These are phyloP conservation scores for Cymbopogon citratus DNA, from an alignment of 176 grass and related monocot species.

Conservation along the genomic window DNA sequence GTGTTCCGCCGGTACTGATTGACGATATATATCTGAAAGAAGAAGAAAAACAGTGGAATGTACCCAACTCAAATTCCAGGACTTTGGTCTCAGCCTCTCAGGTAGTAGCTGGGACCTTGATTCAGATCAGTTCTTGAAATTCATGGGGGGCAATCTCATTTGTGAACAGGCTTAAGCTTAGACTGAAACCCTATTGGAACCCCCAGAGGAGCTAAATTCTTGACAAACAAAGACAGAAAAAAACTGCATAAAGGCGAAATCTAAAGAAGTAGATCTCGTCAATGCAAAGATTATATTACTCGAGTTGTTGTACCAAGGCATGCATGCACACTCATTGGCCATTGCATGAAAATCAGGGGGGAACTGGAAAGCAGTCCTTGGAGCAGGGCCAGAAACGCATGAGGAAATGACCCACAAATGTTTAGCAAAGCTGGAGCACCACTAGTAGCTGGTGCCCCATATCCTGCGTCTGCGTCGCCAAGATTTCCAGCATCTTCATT, in stretches of 20 bases:
- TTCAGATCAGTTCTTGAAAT: not conserved
- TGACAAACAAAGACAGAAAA: not conserved
- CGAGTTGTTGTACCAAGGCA: not conserved
- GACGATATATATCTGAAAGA: not conserved
- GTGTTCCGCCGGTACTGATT: not conserved
- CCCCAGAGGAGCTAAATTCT: not conserved
- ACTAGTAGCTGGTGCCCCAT: not conserved
- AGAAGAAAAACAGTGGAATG: not conserved
- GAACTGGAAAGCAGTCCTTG: conserved; percentile 18
- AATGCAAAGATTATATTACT: conserved; percentile 14
- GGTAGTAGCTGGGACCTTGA: not conserved
- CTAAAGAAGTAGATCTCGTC: not conserved
- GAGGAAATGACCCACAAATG: conserved; percentile 3
- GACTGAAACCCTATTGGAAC: not conserved
- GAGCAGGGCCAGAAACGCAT: not conserved
- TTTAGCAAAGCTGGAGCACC: conserved; percentile 31
- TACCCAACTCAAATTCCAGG: not conserved
- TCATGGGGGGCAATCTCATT: not conserved
- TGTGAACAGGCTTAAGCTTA: not conserved
- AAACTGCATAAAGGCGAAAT: not conserved
- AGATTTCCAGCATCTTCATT: conserved; percentile 28
- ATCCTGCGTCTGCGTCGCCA: not conserved
- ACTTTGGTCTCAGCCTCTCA: not conserved
- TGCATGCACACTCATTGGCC: conserved; percentile 27
- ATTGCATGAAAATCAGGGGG: conserved; percentile 22